Base-by-base conservation (phyloP, 345 rosid genomes). In the Firmiana major region DNA sequence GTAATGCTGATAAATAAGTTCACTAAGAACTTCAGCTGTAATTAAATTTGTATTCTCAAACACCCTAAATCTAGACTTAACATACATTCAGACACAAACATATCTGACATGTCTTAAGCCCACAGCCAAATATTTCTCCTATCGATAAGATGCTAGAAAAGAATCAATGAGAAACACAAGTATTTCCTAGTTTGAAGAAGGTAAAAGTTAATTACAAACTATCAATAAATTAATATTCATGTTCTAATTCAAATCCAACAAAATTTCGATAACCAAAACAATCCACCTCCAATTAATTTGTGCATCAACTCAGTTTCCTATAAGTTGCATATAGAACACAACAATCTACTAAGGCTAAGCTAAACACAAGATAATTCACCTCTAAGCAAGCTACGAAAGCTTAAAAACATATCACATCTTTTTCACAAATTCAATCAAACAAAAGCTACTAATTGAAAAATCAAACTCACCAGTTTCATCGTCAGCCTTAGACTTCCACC, bases 401-500 rank as follows among this genome's bases (percentile, higher is more conserved):
- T 22, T 46, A 34, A 45, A 46, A 70, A n/a, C 34, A 31, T 31
- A 24, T 62, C 65, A 15, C 9, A 5, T 28, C 9, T 28, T 62
- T 51, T 28, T 62, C 40, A 62, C 36, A 28, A 28, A 5, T 13
- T 28, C n/a, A 62, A 26, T 28, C 1, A 28, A 62, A 62, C 8
- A 60, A 60, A 60, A 60, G 65, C 3, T 12, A 60, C 9, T 5
- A 3, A 31, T 31, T 1, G 34, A 31, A 42, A 73, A 54, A 11
- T 13, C 9, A 62, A 49, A 83, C 81, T 80, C 13, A 94, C 98
- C 93, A 73, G 95, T 93, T 81, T 94, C 98, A 71, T 93, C 97
- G 16, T 90, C 92, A 53, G 89, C 84, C 82, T 79, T 87, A 24
- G 97, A 93, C 70, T 81, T 85, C 95, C 94, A 89, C 12, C 98